phyloP scores from a whole-genome alignment of 75 land plant species.

The Cunninghamia lanceolata region DNA sequence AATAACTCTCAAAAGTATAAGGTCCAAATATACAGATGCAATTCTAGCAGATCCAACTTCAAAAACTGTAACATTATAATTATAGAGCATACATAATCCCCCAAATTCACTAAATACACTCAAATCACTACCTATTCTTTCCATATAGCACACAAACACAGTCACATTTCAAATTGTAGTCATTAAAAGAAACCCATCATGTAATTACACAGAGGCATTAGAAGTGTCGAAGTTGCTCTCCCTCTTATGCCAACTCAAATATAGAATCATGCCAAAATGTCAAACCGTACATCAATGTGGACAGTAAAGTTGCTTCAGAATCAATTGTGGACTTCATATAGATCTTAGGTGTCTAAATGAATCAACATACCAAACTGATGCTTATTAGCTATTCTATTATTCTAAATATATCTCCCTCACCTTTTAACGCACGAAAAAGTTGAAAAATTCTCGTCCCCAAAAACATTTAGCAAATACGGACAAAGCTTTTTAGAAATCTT shows the following conservation, averaged over 20 bases:
- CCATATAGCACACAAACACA: neutral
- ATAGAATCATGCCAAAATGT: neutral
- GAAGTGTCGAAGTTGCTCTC: neutral
- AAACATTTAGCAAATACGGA: neutral
- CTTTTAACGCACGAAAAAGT: neutral
- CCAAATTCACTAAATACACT: neutral
- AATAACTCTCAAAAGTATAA: neutral
- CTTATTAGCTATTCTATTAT: neutral
- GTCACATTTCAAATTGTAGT: neutral
- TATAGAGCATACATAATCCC: neutral
- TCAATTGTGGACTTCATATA: neutral
- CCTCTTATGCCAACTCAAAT: neutral
- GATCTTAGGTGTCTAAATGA: too few species aligned
- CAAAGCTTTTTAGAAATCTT: neutral
- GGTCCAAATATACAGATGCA: neutral
- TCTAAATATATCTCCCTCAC: neutral
- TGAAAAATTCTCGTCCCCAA: neutral
- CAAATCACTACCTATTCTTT: neutral
- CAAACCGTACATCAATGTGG: neutral
- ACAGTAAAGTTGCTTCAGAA: neutral
- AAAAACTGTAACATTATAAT: neutral
- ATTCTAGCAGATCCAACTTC: neutral
- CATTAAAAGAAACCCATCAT: neutral
- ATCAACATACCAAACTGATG: neutral
- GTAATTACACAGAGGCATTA: neutral